Base-by-base conservation (phyloP, 768 basidiomycete genomes). In the Rossbeevera mucosa region DNA sequence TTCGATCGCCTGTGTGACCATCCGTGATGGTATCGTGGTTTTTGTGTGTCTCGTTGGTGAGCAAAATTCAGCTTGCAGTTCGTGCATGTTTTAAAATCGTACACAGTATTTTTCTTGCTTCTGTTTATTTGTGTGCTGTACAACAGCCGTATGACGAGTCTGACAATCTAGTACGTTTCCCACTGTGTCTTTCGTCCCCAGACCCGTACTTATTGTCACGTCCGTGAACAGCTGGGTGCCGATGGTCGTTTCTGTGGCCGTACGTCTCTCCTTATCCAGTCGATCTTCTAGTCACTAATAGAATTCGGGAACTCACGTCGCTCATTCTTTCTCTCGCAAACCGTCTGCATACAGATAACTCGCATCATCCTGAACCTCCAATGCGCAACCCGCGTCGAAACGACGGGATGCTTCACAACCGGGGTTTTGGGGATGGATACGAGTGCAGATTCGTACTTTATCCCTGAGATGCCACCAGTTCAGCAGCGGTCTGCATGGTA, bases 21-120 rank as follows among this genome's bases (percentile, higher is more conserved):
- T 65, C 21, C 63, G 65, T 2, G 64, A 65, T 36, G 63, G 64
- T 25, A 3, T 58, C 2, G 5, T 58, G 40, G 33, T 51, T 7
- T 65, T 67, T 5, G 5, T 14, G 4, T 54, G 42, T 8, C 7
- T 65, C 16, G 16, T 20, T 20, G 51, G 64, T 65, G 20, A 64
- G 64, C 14, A 2, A 26, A 2, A 9, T 16, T 18, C n/a, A 9
- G 33, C 8, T 36, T 18, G 9, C 12, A 2, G 42, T 21, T 26
- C 33, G n/a, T 29, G 3, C 12, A 0, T 2, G 16, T 8, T 14
- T 38, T 20, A 36, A 36, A 18, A 36, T n/a, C 33, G 2, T n/a
- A n/a, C 28, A 29, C 33, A 36, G 33, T 36, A 36, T 36, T 64
- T 33, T 54, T 63, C 1, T 2, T 49, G 1, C 2, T 52, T 22